Evolutionary conservation across 768 basidiomycete genomes (phyloP).

Genomic region (Leccinum boreale): DNA sequence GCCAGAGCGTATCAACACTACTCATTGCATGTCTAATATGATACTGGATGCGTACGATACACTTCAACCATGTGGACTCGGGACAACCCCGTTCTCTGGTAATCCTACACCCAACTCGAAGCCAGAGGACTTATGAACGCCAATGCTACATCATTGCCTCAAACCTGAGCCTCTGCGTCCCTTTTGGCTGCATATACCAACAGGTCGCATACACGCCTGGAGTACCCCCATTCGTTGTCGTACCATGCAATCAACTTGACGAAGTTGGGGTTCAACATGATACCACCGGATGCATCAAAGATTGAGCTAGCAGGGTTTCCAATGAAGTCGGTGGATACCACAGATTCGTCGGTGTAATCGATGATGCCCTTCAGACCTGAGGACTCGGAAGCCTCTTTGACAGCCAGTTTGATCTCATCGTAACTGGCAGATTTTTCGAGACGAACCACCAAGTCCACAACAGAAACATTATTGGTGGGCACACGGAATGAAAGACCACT

Average conservation of each 20-base stretch:
- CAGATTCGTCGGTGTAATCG: slow-evolving; percentile 88
- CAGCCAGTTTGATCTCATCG: slow-evolving; percentile 82
- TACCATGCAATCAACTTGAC: slow-evolving; percentile 98
- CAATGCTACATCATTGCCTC: neutral
- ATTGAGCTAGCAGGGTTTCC: slow-evolving; percentile 78
- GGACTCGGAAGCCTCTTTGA: slow-evolving; percentile 77
- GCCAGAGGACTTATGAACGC: neutral
- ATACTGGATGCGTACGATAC: slow-evolving; percentile 11
- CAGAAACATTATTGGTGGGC: slow-evolving; percentile 93
- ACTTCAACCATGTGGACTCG: slow-evolving; percentile 3
- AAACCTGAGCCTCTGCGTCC: slow-evolving; percentile 43
- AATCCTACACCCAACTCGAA: slow-evolving; percentile 16
- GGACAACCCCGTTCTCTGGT: neutral
- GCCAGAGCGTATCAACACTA: neutral
- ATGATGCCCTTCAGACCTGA: slow-evolving; percentile 64
- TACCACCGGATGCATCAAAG: slow-evolving; percentile 93
- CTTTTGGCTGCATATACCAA: slow-evolving; percentile 75
- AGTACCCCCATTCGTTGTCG: slow-evolving; percentile 96
- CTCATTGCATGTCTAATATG: slow-evolving; percentile 6
- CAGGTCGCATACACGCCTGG: slow-evolving; percentile 87
- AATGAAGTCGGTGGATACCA: slow-evolving; percentile 94
- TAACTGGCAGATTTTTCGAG: slow-evolving; percentile 83
- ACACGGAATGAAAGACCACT: slow-evolving; percentile 97
- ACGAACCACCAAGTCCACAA: slow-evolving; percentile 95
- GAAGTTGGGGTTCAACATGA: slow-evolving; percentile 87